Evolutionary conservation across 1,284 basidiomycete species (phyloP).

Genomic region (Cystobasidium sp.): DNA sequence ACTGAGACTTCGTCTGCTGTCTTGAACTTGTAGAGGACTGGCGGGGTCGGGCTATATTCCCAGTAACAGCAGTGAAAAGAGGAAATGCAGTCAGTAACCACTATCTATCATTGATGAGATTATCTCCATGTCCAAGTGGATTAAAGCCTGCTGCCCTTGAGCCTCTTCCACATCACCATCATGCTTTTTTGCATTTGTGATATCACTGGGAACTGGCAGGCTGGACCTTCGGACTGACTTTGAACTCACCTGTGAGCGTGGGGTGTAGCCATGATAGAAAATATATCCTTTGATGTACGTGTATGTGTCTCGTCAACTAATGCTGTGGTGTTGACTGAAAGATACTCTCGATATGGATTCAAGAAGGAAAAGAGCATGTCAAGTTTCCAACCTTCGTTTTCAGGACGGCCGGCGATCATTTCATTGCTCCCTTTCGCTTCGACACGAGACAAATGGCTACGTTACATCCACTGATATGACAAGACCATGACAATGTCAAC

Average conservation of each 20-base stretch:
- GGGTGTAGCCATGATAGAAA: slow-evolving; percentile 29
- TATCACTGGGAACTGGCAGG: not conserved
- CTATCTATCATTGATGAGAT: no score
- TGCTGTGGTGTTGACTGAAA: not conserved
- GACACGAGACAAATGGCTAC: no score
- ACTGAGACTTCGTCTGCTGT: slow-evolving; percentile 60
- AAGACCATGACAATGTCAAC: no score
- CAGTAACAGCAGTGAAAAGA: not conserved
- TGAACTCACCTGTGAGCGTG: slow-evolving; percentile 38
- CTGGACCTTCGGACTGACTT: not conserved
- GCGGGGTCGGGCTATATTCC: slow-evolving; percentile 58
- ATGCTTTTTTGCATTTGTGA: not conserved
- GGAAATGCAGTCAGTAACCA: not conserved
- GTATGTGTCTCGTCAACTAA: not conserved
- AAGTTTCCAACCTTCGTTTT: not conserved
- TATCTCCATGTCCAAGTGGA: not conserved
- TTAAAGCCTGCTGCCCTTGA: not conserved
- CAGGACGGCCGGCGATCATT: no score
- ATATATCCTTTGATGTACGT: not conserved
- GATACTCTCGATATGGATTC: no score
- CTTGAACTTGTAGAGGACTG: slow-evolving; percentile 76
- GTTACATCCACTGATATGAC: no score
- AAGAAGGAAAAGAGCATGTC: not conserved
- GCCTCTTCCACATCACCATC: no score
- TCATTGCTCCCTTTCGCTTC: no score